Evolutionary conservation across 129 eudicot species (phyloP), one percentile per base, ranked within the genome.

Genomic region (Flaveria linearis): DNA sequence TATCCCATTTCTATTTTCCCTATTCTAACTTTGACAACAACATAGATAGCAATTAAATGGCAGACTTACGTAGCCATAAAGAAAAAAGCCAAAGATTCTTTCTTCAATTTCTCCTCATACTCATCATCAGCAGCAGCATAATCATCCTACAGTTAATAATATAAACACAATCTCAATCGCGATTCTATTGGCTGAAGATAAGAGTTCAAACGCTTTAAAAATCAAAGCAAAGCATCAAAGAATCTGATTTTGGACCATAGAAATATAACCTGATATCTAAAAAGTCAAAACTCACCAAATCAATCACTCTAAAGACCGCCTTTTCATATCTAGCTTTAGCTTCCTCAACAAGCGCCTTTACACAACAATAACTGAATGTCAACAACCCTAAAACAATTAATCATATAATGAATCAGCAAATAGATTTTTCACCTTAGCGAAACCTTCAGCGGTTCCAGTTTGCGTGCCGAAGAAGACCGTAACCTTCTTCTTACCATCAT

Each of bases 391-490:
- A 36, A 11, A 7, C 7, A 30, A 16, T 5, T 22, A 73, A 9
- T 5, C 52, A 73, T n/a, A 12, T 14, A 15, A 68, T 25, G 41
- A 61, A 9, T 36, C 12, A n/a, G 41, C 7, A 36, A 1, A 36
- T 0, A 5, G 45, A 39, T 46, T 15, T 7, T 7, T 55, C 9
- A 93, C 98, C 93, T 94, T 94, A 8, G 99, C 99, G 39, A 94
- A 94, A 26, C 99, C 99, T 84, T 94, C 99, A 55, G 99, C 99
- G 0, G 99, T 94, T 17, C 99, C 99, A 17, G 99, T 94, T 80
- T 94, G 99, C 13, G 99, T 94, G 12, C 99, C 99, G 7, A 87
- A 94, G 64, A 94, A 91, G 33, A 94, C 72, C 18, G 99, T 87
- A 26, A 94, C 99, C 60, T 89, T 94, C 52, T 80, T 89, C 80